phyloP scores from a whole-genome alignment of 768 basidiomycete genomes.

The Ramaria sp. region DNA sequence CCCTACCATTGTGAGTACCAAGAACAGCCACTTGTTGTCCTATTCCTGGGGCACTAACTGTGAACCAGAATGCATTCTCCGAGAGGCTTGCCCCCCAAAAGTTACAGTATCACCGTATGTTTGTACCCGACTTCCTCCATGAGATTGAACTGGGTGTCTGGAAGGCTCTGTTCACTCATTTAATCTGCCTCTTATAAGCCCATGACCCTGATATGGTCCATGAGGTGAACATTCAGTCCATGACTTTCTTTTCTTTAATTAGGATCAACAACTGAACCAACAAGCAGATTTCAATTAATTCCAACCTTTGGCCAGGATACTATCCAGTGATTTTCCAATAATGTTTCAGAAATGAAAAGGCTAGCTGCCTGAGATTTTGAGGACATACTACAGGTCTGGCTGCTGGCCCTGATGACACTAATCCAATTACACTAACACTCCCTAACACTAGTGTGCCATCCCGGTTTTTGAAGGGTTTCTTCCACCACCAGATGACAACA shows the following conservation, averaged over 20 bases:
- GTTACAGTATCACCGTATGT: slow-evolving; percentile 18
- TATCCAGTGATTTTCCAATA: slow-evolving; percentile 26
- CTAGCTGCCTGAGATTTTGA: slow-evolving; percentile 31
- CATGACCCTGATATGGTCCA: slow-evolving; percentile 13
- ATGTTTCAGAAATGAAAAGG: slow-evolving; percentile 27
- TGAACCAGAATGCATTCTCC: slow-evolving; percentile 27
- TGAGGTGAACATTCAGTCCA: not conserved
- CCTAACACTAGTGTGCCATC: slow-evolving; percentile 21
- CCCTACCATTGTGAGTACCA: slow-evolving; percentile 19
- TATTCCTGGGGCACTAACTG: slow-evolving; percentile 9
- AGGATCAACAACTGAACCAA: no score
- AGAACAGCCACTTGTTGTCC: not conserved
- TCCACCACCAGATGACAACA: slow-evolving; percentile 15
- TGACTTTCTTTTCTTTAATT: not conserved
- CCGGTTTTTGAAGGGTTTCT: slow-evolving; percentile 25
- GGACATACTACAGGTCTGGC: slow-evolving; percentile 29
- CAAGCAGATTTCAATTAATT: slow-evolving; percentile 20
- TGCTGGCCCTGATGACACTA: not conserved
- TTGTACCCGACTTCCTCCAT: slow-evolving; percentile 29
- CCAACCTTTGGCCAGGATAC: slow-evolving; percentile 23
- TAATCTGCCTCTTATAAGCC: slow-evolving; percentile 23
- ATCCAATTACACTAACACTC: not conserved
- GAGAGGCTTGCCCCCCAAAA: slow-evolving; percentile 12
- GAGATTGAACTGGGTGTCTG: slow-evolving; percentile 32
- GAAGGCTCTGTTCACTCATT: slow-evolving; percentile 26